Percentiles rank a stretch among this genome's conserved stretches.
These are phyloP conservation scores for Fusarium solani-melongenae DNA, from an alignment of 2,329 filamentous ascomycete species.

Conservation along the genomic window DNA sequence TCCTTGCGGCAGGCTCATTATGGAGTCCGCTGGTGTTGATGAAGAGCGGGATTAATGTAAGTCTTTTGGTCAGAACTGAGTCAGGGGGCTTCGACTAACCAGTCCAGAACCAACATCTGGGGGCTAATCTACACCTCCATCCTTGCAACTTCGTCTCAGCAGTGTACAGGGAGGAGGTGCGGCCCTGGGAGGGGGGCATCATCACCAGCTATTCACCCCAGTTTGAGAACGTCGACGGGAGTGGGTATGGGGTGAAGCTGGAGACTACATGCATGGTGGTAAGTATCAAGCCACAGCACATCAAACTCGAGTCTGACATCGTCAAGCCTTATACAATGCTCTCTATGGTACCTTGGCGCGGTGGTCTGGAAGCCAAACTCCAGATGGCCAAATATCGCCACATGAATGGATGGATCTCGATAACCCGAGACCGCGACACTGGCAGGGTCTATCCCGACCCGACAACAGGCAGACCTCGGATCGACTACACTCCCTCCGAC, in stretches of 20 bases:
- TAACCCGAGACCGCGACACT: conserved; percentile 80
- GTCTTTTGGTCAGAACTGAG: conserved; percentile 29
- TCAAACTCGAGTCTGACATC: conserved; percentile 25
- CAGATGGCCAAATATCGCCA: conserved; percentile 74
- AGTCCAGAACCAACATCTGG: conserved; percentile 78
- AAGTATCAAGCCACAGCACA: conserved; percentile 38
- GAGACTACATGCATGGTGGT: conserved; percentile 79
- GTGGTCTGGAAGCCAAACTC: conserved; percentile 78
- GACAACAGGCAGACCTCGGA: conserved; percentile 68
- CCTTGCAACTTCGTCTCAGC: conserved; percentile 71
- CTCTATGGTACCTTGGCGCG: conserved; percentile 72
- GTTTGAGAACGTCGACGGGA: conserved; percentile 83
- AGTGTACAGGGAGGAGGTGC: conserved; percentile 75
- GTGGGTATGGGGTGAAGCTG: conserved; percentile 85
- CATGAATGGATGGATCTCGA: conserved; percentile 77
- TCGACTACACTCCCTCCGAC: conserved; percentile 77
- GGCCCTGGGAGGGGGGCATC: conserved; percentile 80
- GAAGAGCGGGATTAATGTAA: conserved; percentile 79
- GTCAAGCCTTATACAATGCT: conserved; percentile 72
- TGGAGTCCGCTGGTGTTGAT: conserved; percentile 81
- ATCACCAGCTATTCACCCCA: conserved; percentile 82
- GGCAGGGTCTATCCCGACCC: conserved; percentile 81
- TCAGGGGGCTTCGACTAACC: conserved; percentile 34
- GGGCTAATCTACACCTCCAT: conserved; percentile 84
- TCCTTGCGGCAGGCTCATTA: conserved; percentile 81